phyloP scores from a whole-genome alignment of 2,329 filamentous ascomycete genomes.

The Epichloe sibirici region DNA sequence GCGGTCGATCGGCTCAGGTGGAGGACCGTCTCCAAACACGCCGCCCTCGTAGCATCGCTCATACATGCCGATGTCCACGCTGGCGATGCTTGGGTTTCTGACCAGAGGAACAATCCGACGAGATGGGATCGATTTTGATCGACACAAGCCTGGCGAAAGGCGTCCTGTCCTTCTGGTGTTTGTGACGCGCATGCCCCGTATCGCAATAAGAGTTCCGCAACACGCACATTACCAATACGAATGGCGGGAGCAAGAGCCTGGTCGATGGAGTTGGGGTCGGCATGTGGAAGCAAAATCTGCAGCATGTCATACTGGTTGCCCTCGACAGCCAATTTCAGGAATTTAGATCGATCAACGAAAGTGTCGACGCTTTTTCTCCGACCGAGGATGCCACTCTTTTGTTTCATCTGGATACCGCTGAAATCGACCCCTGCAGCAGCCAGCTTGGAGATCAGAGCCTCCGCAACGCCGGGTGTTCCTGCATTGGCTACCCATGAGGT shows the following conservation, averaged over 20 bases:
- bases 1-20: constrained; percentile 39
- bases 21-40: constrained; percentile 37
- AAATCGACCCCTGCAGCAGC: constrained; percentile 37
- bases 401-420: constrained; percentile 31
- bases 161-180: constrained; percentile 37
- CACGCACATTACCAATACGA: constrained; percentile 26
- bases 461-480: constrained; percentile 42
- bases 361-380: constrained; percentile 38
- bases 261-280: constrained; percentile 38
- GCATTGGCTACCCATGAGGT: constrained; percentile 34
- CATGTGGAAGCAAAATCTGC: constrained; percentile 39
- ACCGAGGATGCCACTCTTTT: constrained; percentile 34
- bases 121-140: constrained; percentile 32
- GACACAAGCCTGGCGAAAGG: constrained; percentile 39
- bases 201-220: constrained; percentile 35
- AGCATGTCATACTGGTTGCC: constrained; percentile 40
- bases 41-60: constrained; percentile 37
- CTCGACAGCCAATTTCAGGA: constrained; percentile 39
- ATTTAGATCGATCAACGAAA: constrained; percentile 33
- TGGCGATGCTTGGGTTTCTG: constrained; percentile 32
- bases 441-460: constrained; percentile 40
- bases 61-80: constrained; percentile 36
- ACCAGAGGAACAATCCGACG: constrained; percentile 35
- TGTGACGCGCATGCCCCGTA: constrained; percentile 38
- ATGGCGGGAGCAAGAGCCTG: constrained; percentile 37